Percentiles rank a stretch among this genome's conserved stretches.
phyloP scores from a whole-genome alignment of 768 basidiomycete species.

The Suillus plorans region DNA sequence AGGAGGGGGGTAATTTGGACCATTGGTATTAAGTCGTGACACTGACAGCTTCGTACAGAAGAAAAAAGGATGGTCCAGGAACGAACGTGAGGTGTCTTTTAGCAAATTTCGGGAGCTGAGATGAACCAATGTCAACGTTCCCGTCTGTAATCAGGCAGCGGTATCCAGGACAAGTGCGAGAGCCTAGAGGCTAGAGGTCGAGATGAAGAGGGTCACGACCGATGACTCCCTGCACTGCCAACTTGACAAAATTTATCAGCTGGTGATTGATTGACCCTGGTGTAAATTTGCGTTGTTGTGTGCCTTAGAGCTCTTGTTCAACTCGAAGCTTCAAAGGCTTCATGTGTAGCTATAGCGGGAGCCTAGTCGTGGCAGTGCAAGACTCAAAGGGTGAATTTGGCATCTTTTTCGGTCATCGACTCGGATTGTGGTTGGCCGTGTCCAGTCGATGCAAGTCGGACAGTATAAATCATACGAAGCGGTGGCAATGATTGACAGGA shows the following conservation, averaged over 20 bases:
- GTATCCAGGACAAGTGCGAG: neutral
- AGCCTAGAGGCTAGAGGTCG: neutral
- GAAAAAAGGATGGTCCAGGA: neutral
- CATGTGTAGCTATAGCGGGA: neutral
- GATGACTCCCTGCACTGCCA: neutral
- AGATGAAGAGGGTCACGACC: neutral
- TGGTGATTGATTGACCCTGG: neutral
- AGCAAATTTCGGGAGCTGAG: neutral
- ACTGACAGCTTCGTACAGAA: neutral
- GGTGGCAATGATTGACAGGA: too few species aligned
- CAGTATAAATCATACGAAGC: too few species aligned
- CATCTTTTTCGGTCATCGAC: too few species aligned
- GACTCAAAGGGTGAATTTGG: too few species aligned
- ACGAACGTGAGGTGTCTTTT: neutral
- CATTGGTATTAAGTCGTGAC: slow-evolving; percentile 12
- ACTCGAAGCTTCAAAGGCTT: neutral
- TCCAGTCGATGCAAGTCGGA: too few species aligned
- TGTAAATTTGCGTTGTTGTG: neutral
- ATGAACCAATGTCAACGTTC: neutral
- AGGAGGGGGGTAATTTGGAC: slow-evolving; percentile 23
- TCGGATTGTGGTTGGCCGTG: too few species aligned
- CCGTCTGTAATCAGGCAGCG: neutral
- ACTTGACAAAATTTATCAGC: neutral
- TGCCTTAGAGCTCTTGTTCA: neutral
- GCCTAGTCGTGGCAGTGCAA: too few species aligned